phyloP scores from a whole-genome alignment of 2,329 filamentous ascomycete species.

The Pestalotiopsis sp. region DNA sequence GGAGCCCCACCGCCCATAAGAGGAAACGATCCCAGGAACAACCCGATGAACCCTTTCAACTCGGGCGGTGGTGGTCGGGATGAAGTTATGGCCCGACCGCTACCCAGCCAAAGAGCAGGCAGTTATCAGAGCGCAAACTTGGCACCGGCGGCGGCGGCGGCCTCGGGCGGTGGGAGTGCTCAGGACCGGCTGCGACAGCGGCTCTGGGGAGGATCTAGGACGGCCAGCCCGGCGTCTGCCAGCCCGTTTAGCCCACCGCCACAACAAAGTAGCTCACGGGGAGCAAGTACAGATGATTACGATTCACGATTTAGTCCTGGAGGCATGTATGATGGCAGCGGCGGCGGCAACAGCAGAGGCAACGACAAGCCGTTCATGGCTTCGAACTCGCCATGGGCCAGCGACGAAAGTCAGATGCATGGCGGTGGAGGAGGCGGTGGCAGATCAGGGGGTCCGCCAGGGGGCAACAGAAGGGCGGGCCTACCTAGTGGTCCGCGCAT shows the following conservation, averaged over 20 bases:
- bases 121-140: conserved; percentile 66
- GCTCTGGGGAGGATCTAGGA: conserved; percentile 69
- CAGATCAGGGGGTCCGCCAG: conserved; percentile 40
- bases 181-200: conserved; percentile 83
- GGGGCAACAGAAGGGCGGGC: conserved; percentile 38
- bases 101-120: conserved; percentile 73
- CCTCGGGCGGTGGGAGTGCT: conserved; percentile 60
- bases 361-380: conserved; percentile 45
- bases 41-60: conserved; percentile 38
- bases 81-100: conserved; percentile 54
- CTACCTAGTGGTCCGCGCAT: conserved; percentile 43
- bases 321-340: conserved; percentile 44
- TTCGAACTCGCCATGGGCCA: conserved; percentile 52
- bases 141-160: conserved; percentile 36
- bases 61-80: conserved; percentile 35
- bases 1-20: conserved; percentile 35
- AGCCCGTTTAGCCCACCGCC: conserved; percentile 52
- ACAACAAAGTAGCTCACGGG: conserved; percentile 28
- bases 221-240: conserved; percentile 54
- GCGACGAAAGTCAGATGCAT: conserved; percentile 41
- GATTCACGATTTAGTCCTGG: conserved; percentile 51
- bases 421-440: conserved; percentile 38
- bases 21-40: conserved; percentile 32
- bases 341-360: conserved; percentile 27
- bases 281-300: conserved; percentile 39